Evolutionary conservation across 139 green algal genomes (phyloP), one percentile per base, ranked within the genome.

Genomic region (Dunaliella primolecta): DNA sequence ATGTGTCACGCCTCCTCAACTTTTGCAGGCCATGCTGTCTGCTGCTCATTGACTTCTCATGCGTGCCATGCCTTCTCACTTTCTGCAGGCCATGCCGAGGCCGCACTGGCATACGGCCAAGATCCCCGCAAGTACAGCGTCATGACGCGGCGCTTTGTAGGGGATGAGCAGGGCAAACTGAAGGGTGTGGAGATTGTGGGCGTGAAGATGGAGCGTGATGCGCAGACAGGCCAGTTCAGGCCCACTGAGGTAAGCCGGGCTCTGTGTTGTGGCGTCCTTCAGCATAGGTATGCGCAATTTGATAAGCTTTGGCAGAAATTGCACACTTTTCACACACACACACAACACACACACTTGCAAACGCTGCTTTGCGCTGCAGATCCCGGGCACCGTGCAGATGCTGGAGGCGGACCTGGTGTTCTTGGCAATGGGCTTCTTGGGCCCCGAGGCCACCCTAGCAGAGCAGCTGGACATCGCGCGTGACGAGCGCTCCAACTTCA

Each of bases 341-440:
- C n/a, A 37, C 75, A n/a, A 81, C n/a, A 81, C 75, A 37, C 20
- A 32, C 75, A 81, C 30, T 15, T n/a, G 7, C 29, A 32, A 21
- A 32, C 27, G 21, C 83, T 70, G 88, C 84, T 91, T 90, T 34
- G 91, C 97, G 77, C 87, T 93, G 71, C 93, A 99, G 93, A 83
- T 95, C 35, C 86, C 87, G 0, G 96, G 93, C 80, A 94, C 46
- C 31, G 87, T 91, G 74, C 87, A 91, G 75, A 88, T 98, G 57
- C 89, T 99, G 33, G 91, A 98, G 82, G 93, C 93, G 20, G 97
- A 99, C 93, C 55, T 99, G 70, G 94, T 95, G 80, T 93, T 99
- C 80, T 92, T 99, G 85, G 96, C 96, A 33, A 98, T 99, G 95
- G 96, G 96, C 81, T 99, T 99, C 91, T 86, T 98, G 78, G 96